Percentiles rank a stretch among this genome's conserved stretches.
These are phyloP conservation scores for Penicillium sp. DNA, from an alignment of 2,329 filamentous ascomycete genomes.

Conservation along the genomic window DNA sequence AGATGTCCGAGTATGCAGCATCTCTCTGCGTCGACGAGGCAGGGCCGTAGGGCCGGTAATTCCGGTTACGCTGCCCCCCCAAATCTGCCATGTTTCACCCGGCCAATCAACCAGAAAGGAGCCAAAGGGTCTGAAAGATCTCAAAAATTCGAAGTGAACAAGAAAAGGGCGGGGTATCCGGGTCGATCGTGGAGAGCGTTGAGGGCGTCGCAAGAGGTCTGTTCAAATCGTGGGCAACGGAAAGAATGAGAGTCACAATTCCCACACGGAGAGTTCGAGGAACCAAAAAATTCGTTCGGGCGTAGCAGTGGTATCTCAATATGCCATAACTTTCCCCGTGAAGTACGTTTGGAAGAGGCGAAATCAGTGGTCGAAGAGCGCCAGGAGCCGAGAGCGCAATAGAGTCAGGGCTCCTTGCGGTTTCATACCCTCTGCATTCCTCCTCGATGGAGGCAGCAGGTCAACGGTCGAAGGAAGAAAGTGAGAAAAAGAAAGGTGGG, in stretches of 20 bases:
- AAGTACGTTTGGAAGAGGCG: slow-evolving; percentile 5
- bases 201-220: slow-evolving; percentile 30
- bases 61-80: slow-evolving; percentile 56
- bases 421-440: slow-evolving; percentile 39
- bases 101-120: slow-evolving; percentile 3
- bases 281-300: slow-evolving; percentile 5
- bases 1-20: slow-evolving; percentile 93
- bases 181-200: slow-evolving; percentile 32
- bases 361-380: slow-evolving; percentile 24
- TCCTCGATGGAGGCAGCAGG: slow-evolving; percentile 13
- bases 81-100: slow-evolving; percentile 55
- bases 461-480: not conserved
- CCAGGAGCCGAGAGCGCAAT: slow-evolving; percentile 40
- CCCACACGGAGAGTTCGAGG: slow-evolving; percentile 12
- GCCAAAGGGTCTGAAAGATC: not conserved
- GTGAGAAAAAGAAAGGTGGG: slow-evolving; percentile 4
- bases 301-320: slow-evolving; percentile 7
- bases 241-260: slow-evolving; percentile 14
- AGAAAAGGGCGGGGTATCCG: slow-evolving; percentile 11
- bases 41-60: slow-evolving; percentile 53
- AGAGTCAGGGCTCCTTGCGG: slow-evolving; percentile 35
- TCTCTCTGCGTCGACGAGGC: slow-evolving; percentile 65
- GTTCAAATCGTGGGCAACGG: slow-evolving; percentile 31
- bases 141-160: slow-evolving; percentile 2
- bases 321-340: slow-evolving; percentile 29